Percentiles rank a stretch among this genome's conserved stretches.
Conservation (phyloP, 306 rosid genomes). For the Castanea crenata region DNA sequence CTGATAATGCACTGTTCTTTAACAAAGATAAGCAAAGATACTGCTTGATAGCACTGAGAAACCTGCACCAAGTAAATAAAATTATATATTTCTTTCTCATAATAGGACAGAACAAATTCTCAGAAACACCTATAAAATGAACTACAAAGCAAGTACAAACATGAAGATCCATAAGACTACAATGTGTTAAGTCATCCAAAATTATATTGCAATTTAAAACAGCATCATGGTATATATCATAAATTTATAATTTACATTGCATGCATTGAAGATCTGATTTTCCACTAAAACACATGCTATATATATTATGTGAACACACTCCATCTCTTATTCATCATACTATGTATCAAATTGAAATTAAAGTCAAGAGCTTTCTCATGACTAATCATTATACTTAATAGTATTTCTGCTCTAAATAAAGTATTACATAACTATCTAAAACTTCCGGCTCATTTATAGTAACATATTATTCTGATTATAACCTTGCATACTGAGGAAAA, state of each 20-base stretch:
- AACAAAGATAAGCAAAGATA: conserved; percentile 89
- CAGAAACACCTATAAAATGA: too few species aligned
- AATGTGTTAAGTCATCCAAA: neutral
- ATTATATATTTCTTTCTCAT: conserved; percentile 19
- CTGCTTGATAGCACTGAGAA: conserved; percentile 87
- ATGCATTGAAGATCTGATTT: neutral
- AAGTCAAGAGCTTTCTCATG: neutral
- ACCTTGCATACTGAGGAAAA: too few species aligned
- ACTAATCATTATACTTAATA: neutral
- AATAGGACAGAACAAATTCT: conserved; percentile 6
- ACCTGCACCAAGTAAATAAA: conserved; percentile 58
- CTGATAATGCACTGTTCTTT: conserved; percentile 94
- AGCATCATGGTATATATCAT: neutral
- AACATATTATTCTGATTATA: too few species aligned
- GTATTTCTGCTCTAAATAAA: too few species aligned
- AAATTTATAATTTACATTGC: neutral
- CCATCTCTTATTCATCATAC: neutral
- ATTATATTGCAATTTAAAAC: neutral
- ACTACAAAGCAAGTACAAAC: neutral
- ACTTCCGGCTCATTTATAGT: too few species aligned
- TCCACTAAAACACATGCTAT: neutral
- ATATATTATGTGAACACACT: neutral
- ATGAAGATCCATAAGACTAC: neutral
- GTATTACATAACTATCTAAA: too few species aligned
- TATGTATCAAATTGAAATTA: neutral